Percentiles rank a stretch among this genome's conserved stretches.
phyloP scores from a whole-genome alignment of 257 asterid genomes.

The Nicotiana noctiflora region DNA sequence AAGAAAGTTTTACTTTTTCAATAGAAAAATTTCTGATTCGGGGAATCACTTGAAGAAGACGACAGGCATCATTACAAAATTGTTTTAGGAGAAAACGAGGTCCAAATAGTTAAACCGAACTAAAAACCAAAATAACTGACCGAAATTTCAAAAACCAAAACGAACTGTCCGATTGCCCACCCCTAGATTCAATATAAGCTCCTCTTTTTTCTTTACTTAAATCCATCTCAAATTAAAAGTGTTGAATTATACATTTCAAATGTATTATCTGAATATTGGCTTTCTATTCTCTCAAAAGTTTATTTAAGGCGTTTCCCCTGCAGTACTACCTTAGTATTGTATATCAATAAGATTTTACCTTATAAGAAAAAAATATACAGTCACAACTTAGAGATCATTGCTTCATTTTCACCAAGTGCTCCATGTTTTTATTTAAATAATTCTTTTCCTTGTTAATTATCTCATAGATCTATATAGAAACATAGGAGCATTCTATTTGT shows the following conservation, averaged over 20 bases:
- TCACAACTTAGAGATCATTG: conserved; percentile 1
- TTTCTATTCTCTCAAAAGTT: neutral
- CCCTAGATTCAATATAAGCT: neutral
- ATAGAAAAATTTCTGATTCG: no score
- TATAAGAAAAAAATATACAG: neutral
- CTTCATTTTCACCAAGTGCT: neutral
- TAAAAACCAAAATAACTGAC: no score
- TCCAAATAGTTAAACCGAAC: no score
- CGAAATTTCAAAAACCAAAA: no score
- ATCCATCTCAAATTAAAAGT: neutral
- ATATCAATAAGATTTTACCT: no score
- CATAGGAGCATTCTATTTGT: neutral
- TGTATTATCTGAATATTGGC: neutral
- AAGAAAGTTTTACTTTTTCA: no score
- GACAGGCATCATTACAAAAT: no score
- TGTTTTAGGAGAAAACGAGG: no score
- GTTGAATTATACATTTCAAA: neutral
- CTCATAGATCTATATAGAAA: neutral
- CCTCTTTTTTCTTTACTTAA: neutral
- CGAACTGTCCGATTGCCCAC: no score
- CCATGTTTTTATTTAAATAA: neutral
- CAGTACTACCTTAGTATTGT: no score
- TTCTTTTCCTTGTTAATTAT: neutral
- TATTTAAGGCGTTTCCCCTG: neutral
- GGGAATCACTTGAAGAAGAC: no score